These are phyloP conservation scores for Fusarium beomiforme DNA, from an alignment of 2,329 filamentous ascomycete genomes.

Conservation along the genomic window DNA sequence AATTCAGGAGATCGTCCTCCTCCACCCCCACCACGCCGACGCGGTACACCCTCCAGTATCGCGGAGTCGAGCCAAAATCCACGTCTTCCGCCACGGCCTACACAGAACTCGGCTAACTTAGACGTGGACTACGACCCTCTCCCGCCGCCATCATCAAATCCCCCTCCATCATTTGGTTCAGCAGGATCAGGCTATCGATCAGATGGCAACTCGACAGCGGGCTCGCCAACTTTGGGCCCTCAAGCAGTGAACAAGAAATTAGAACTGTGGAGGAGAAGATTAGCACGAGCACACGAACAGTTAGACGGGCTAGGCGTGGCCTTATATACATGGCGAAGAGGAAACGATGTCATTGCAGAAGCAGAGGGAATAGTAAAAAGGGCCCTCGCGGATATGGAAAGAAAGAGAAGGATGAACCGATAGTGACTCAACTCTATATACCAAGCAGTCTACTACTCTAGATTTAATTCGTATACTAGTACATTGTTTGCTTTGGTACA, in stretches of 20 bases:
- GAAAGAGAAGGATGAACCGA: slow-evolving; percentile 28
- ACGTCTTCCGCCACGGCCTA: slow-evolving; percentile 49
- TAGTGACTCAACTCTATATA: slow-evolving; percentile 3
- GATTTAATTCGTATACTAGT: not conserved
- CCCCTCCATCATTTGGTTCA: slow-evolving; percentile 37
- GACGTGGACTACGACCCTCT: slow-evolving; percentile 56
- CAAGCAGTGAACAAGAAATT: slow-evolving; percentile 71
- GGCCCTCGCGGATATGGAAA: slow-evolving; percentile 57
- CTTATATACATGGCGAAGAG: slow-evolving; percentile 78
- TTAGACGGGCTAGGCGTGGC: slow-evolving; percentile 73
- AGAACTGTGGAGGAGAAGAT: slow-evolving; percentile 75
- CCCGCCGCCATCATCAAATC: slow-evolving; percentile 45
- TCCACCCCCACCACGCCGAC: slow-evolving; percentile 59
- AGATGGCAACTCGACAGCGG: slow-evolving; percentile 45
- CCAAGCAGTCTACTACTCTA: not conserved
- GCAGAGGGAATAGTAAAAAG: slow-evolving; percentile 71
- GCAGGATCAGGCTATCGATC: slow-evolving; percentile 45
- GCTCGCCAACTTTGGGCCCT: slow-evolving; percentile 49
- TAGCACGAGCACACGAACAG: slow-evolving; percentile 70
- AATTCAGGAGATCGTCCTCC: slow-evolving; percentile 48
- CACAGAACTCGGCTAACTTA: slow-evolving; percentile 48
- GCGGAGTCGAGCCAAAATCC: slow-evolving; percentile 22
- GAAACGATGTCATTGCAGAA: slow-evolving; percentile 74
- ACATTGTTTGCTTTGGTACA: slow-evolving; percentile 4
- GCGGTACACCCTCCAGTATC: slow-evolving; percentile 52